Base-by-base conservation (phyloP, 2,329 filamentous ascomycete species). In the Fusarium pseudoanthophilum region DNA sequence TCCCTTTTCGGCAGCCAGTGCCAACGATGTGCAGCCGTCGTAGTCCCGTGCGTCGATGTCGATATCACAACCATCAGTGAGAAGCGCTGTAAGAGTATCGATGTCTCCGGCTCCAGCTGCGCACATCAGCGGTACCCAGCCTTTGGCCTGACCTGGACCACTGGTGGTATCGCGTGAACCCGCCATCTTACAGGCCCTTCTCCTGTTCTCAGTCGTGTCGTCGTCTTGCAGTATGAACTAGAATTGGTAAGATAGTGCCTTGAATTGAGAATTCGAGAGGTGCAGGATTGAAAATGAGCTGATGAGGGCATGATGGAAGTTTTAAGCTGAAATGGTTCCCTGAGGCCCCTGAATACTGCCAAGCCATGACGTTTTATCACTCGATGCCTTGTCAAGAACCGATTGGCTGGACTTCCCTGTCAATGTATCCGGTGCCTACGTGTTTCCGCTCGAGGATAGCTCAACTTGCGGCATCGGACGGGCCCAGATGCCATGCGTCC, bases 11-110 rank as follows among this genome's bases (percentile, higher is more conserved):
- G 40, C n/a, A 24, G 40, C 40, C 7, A 43, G 4, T 24, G n/a
- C 40, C 10, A 43, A 4, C 15, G n/a, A 7, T 4, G 40, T 43
- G 40, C n/a, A 43, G 40, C 40, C 40, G 0, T 24, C 0, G 1
- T 11, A 43, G 15, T 24, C 40, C 1, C 40, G 40, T 18, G 7
- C 15, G 40, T 43, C n/a, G 4, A 16, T 43, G 15, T 43, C n/a
- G 4, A 18, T 43, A 24, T 24, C 42, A 7, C 6, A 13, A 18
- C 15, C 2, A 8, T 8, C 7, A 43, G 10, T 4, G 7, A 43
- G 7, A 0, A 24, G 15, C 7, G 4, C n/a, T 18, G n/a, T 8
- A 7, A 43, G 15, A 1, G 6, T 18, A 15, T 24, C 10, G 15
- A 43, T 9, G 42, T 45, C n/a, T 7, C 24, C 24, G 5, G 43